Evolutionary conservation across 75 land plant genomes (phyloP).

Genomic region (Chamaecyparis obtusa): DNA sequence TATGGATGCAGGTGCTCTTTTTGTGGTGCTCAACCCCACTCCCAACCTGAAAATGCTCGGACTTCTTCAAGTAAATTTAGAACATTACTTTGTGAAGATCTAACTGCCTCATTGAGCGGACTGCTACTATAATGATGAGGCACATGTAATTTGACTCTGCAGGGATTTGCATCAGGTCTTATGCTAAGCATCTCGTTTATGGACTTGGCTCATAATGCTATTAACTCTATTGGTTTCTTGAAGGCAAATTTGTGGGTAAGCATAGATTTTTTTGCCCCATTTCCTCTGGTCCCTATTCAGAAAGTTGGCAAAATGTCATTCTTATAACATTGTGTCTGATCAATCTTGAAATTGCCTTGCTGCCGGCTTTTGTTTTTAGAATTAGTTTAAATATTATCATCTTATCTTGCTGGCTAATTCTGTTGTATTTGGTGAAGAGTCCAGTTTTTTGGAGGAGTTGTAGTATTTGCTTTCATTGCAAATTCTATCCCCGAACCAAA

Average conservation of each 20-base stretch:
- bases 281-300: neutral
- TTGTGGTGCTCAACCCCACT: slow-evolving; percentile 68
- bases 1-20: slow-evolving; percentile 67
- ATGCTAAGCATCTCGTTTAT: slow-evolving; percentile 94
- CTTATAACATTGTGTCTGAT: neutral
- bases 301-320: neutral
- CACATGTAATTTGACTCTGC: slow-evolving; percentile 8
- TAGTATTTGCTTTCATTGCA: slow-evolving; percentile 71
- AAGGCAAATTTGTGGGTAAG: slow-evolving; percentile 91
- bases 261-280: neutral
- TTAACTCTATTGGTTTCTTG: slow-evolving; percentile 86
- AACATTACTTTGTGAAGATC: neutral
- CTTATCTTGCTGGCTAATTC: neutral
- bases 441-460: slow-evolving; percentile 90
- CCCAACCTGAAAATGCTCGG: slow-evolving; percentile 90
- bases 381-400: neutral
- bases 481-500: slow-evolving; percentile 87
- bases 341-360: neutral
- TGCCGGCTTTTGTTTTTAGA: neutral
- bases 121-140: neutral
- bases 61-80: slow-evolving; percentile 54
- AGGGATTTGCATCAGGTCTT: slow-evolving; percentile 97
- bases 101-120: neutral
- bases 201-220: slow-evolving; percentile 93
- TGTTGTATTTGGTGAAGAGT: neutral